Base-by-base conservation (phyloP, 1,139 yeast species). In the Magnusiomyces starmeri region DNA sequence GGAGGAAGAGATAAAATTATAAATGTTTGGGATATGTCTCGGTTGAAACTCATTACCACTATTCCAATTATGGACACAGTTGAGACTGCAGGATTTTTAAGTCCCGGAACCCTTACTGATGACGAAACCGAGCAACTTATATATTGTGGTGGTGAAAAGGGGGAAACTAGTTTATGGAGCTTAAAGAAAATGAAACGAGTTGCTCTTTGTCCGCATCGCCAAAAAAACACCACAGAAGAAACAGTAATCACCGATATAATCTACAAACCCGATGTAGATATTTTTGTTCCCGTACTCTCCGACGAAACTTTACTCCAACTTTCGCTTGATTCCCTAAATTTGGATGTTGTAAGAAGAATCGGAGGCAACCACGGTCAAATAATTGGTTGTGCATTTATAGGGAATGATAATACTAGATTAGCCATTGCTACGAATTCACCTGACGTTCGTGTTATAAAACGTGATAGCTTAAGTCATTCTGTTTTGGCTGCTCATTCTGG, bases 311-410 rank as follows among this genome's bases (percentile, higher is more conserved):
- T 90, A 26, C 75, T 79, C 37, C 77, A 82, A 60, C 78, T 64
- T 18, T 64, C 65, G 6, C 60, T 65, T n/a, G 65, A 60, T 18
- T 7, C 42, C 12, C 16, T 12, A 8, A 67, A 64, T 18, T 68
- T 85, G 9, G 74, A 77, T 10, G 65, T 79, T 2, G 59, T 68
- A 10, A 74, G 80, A 51, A 74, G 81, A 46, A 75, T 89, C 59
- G 95, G 96, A 1, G 97, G 97, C 61, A 89, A 90, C 66, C 96
- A 92, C 68, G 97, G 97, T 56, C 94, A 94, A 35, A 83, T 92
- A 62, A 95, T 97, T 8, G 98, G 65, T 52, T 77, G 88, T 69
- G 77, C 80, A 58, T 83, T 82, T 62, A 85, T 83, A 41, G 95
- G 94, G 8, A 67, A 71, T 43, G 67, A 76, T 43, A 64, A 71